phyloP scores from a whole-genome alignment of 768 basidiomycete species.

The Lactarius indigo region DNA sequence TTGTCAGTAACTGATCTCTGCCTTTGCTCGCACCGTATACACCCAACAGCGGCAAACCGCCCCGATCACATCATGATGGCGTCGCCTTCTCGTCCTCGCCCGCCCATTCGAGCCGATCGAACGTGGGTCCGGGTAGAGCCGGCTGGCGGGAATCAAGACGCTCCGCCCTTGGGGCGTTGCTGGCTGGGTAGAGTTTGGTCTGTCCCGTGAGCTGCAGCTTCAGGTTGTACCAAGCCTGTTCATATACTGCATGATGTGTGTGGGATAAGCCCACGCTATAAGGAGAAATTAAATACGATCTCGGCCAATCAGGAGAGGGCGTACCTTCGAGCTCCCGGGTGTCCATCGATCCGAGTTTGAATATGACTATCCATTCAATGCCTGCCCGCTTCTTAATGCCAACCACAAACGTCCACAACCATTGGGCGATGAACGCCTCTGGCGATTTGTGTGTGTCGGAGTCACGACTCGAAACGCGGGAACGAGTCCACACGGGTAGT shows the following conservation, averaged over 20 bases:
- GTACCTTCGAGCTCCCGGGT: constrained; percentile 62
- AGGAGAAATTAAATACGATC: constrained; percentile 1
- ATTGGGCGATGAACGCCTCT: constrained; percentile 49
- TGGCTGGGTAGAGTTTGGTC: too few relatives aligned
- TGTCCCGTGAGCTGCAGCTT: too few relatives aligned
- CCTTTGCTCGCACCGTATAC: too few relatives aligned
- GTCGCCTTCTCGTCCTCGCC: not conserved
- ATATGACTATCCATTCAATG: constrained; percentile 78
- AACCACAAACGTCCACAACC: constrained; percentile 68
- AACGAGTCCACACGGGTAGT: too few relatives aligned
- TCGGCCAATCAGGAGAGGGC: constrained; percentile 27
- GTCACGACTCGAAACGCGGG: too few relatives aligned
- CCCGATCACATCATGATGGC: constrained; percentile 5
- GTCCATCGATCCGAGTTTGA: constrained; percentile 61
- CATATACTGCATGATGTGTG: too few relatives aligned
- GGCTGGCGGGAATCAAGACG: too few relatives aligned
- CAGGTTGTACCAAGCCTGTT: too few relatives aligned
- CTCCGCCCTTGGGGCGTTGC: too few relatives aligned
- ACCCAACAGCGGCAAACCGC: not conserved
- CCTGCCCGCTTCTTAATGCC: constrained; percentile 60
- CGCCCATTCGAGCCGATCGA: constrained; percentile 28
- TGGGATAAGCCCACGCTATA: constrained; percentile 79
- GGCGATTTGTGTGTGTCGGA: constrained; percentile 42
- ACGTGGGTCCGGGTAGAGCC: constrained; percentile 51
- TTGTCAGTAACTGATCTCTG: too few relatives aligned